These are phyloP conservation scores for Aspergillus olivimuriae DNA, from an alignment of 495 filamentous ascomycete species.

Conservation along the genomic window DNA sequence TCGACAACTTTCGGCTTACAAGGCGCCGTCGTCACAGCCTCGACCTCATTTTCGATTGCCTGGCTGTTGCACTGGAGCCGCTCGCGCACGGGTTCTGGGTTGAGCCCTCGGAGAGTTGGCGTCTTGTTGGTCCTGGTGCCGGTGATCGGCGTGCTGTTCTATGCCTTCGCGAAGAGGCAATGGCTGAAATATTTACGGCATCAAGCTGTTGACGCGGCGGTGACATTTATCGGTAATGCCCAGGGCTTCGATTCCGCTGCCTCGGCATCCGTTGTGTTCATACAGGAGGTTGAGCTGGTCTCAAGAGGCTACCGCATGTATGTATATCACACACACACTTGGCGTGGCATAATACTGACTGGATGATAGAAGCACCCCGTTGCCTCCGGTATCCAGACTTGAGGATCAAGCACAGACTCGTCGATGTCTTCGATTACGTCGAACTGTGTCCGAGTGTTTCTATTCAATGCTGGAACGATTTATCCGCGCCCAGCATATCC, in stretches of 20 bases:
- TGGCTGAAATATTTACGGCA: constrained; percentile 78
- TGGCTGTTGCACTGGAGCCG: constrained; percentile 66
- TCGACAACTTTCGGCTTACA: constrained; percentile 40
- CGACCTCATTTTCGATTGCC: constrained; percentile 60
- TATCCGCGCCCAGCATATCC: constrained; percentile 54
- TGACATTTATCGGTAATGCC: constrained; percentile 63
- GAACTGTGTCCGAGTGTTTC: constrained; percentile 61
- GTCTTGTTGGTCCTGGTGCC: constrained; percentile 53
- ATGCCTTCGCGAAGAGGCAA: constrained; percentile 71
- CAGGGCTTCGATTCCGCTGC: constrained; percentile 80
- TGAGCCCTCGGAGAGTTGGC: constrained; percentile 43
- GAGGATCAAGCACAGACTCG: constrained; percentile 73
- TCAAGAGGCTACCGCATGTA: constrained; percentile 90
- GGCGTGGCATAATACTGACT: constrained; percentile 29
- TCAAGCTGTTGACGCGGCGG: constrained; percentile 69
- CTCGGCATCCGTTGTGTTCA: constrained; percentile 72
- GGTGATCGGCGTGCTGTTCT: constrained; percentile 50
- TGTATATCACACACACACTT: constrained; percentile 18
- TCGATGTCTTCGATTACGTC: constrained; percentile 72
- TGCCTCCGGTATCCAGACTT: constrained; percentile 77
- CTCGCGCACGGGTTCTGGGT: constrained; percentile 25
- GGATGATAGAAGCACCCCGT: constrained; percentile 62
- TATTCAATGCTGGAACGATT: constrained; percentile 63
- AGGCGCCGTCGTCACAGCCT: constrained; percentile 46
- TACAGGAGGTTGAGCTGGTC: constrained; percentile 95